phyloP scores from a whole-genome alignment of 352 stramenopile genomes.

The Globisporangium spiculum region DNA sequence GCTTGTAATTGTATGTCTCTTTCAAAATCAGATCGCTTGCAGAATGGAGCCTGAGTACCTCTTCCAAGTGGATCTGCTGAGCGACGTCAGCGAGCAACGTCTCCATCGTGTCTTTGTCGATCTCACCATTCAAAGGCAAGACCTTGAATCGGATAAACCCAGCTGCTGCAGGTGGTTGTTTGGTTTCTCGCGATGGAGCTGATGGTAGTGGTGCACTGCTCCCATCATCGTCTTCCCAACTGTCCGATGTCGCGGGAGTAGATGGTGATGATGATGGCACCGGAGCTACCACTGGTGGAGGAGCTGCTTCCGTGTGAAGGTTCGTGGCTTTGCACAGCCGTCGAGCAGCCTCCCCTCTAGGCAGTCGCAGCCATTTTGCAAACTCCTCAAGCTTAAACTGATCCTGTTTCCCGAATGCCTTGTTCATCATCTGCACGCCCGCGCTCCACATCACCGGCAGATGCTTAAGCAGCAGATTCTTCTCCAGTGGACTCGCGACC shows the following conservation, averaged over 20 bases:
- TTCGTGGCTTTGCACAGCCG: conserved; percentile 44
- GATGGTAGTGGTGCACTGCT: neutral
- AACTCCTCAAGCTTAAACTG: conserved; percentile 44
- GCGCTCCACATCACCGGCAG: conserved; percentile 34
- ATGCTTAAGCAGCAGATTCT: conserved; percentile 37
- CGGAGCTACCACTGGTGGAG: neutral
- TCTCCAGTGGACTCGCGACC: conserved; percentile 35
- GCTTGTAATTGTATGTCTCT: neutral
- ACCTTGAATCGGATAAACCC: conserved; percentile 41
- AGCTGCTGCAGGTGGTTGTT: conserved; percentile 8
- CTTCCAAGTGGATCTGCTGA: conserved; percentile 11
- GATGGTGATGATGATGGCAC: neutral
- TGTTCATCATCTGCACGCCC: conserved; percentile 51
- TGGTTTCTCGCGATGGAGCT: conserved; percentile 3
- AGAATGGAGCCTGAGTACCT: neutral
- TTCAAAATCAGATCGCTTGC: conserved; percentile 12
- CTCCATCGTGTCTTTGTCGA: conserved; percentile 19
- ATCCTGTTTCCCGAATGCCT: conserved; percentile 59
- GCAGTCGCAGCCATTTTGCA: conserved; percentile 28
- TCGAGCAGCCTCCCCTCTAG: conserved; percentile 18
- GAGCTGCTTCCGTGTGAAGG: conserved; percentile 33
- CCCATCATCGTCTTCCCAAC: conserved; percentile 14
- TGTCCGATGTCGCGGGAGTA: conserved; percentile 12
- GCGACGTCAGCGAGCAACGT: conserved; percentile 26
- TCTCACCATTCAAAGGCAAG: conserved; percentile 19